These are phyloP conservation scores for Globisporangium yorkense DNA, from an alignment of 352 stramenopile species.

Conservation along the genomic window DNA sequence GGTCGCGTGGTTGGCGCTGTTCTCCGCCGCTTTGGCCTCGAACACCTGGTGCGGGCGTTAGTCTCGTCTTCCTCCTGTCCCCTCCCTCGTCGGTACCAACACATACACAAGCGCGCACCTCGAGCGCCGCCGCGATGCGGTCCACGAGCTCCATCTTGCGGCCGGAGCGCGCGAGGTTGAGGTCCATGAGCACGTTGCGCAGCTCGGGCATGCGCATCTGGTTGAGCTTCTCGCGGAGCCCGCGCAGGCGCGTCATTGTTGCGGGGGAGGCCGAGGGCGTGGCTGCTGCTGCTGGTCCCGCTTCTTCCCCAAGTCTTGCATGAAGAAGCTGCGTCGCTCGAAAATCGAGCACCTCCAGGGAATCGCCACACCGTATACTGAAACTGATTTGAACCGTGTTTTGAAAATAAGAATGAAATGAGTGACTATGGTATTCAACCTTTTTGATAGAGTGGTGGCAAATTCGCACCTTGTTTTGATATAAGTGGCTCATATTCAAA, in stretches of 20 bases:
- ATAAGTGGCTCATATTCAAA: not conserved
- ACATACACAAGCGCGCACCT: constrained; percentile 25
- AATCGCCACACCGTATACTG: not conserved
- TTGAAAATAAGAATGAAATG: not conserved
- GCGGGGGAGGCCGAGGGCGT: not conserved
- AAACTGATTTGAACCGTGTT: constrained; percentile 1
- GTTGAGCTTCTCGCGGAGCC: constrained; percentile 46
- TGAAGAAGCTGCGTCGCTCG: constrained; percentile 6
- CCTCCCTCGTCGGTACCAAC: not conserved
- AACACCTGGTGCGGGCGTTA: constrained; percentile 23
- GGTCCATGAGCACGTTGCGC: constrained; percentile 57
- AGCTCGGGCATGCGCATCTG: constrained; percentile 69
- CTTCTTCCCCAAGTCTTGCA: constrained; percentile 13
- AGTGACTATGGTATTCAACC: too few species aligned
- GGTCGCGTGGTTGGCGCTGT: constrained; percentile 35
- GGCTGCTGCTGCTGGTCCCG: constrained; percentile 4
- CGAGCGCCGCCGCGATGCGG: constrained; percentile 53
- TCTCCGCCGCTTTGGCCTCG: constrained; percentile 41
- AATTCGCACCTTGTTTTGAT: constrained; percentile 16
- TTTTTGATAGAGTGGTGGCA: too few species aligned
- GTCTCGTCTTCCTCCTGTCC: not conserved
- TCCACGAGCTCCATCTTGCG: constrained; percentile 79
- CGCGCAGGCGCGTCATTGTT: constrained; percentile 23
- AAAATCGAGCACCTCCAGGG: not conserved
- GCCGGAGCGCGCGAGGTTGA: constrained; percentile 64